A percentile compares a stretch with the other conserved stretches of the same genome.
Conservation (phyloP, 306 rosid species). For the Vicia sativa region DNA sequence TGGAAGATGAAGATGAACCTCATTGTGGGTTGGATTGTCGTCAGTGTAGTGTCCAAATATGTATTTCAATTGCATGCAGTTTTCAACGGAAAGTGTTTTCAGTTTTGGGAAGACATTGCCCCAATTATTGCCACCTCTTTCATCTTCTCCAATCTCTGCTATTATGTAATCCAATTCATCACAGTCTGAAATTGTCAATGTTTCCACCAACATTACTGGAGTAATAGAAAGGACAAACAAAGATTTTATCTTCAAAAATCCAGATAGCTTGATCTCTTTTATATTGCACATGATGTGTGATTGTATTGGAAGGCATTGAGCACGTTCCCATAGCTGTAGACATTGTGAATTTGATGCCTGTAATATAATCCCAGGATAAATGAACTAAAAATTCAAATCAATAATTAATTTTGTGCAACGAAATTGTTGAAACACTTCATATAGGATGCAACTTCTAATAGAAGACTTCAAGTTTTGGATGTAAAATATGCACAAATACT, state of each 20-base stretch:
- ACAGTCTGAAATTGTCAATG: background rate
- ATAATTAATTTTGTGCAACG: background rate
- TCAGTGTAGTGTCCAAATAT: background rate
- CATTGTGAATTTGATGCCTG: too few relatives aligned
- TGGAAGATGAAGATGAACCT: conserved; percentile 10
- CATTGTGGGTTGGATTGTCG: background rate
- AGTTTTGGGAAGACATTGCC: background rate
- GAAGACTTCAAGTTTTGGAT: background rate
- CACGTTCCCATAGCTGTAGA: background rate
- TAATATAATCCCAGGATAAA: too few relatives aligned
- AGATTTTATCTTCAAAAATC: background rate
- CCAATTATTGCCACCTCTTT: background rate
- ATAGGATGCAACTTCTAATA: too few relatives aligned
- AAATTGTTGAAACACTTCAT: background rate
- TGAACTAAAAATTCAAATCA: background rate
- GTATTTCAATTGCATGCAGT: conserved; percentile 2
- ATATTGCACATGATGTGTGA: background rate
- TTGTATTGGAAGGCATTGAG: background rate
- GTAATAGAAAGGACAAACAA: background rate
- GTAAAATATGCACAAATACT: background rate
- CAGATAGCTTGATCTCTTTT: background rate
- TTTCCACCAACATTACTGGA: background rate
- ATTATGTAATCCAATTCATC: background rate
- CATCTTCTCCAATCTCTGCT: background rate
- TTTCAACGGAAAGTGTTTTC: fast-evolving